These are phyloP conservation scores for Tetrahymena thermophila DNA, from an alignment of 73 alveolate genomes.

Conservation along the genomic window DNA sequence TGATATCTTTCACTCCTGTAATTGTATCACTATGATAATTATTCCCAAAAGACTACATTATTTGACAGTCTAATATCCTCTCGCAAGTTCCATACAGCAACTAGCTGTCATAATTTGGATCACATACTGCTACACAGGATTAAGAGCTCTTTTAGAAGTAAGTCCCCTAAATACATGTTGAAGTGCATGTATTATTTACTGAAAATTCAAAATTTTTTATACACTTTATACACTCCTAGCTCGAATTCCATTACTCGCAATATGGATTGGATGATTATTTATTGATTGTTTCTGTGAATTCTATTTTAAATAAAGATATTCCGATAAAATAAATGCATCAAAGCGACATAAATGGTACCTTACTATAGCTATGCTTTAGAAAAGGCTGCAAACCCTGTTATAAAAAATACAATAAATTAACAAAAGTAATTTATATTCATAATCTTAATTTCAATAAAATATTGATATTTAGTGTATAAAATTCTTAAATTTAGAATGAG, in stretches of 20 bases:
- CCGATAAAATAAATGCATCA: too few relatives aligned
- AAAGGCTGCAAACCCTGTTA: not conserved
- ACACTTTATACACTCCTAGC: not conserved
- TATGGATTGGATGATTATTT: not conserved
- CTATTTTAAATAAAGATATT: not conserved
- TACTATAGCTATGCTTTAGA: not conserved
- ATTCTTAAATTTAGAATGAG: not conserved
- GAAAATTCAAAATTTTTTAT: not conserved
- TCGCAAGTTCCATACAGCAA: not conserved
- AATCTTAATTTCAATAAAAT: not conserved
- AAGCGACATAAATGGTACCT: not conserved
- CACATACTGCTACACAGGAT: not conserved
- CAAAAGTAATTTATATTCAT: not conserved
- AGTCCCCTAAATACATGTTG: not conserved
- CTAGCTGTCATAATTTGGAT: not conserved
- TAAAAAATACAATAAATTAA: too few relatives aligned
- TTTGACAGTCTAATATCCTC: not conserved
- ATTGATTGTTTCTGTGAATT: not conserved
- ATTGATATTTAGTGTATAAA: not conserved
- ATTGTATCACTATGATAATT: not conserved
- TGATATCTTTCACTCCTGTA: not conserved
- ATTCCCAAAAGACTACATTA: not conserved
- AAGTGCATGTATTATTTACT: not conserved
- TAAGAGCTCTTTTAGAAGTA: not conserved
- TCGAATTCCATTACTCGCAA: not conserved